Evolutionary conservation across 345 rosid species (phyloP), one percentile per base, ranked within the genome.

Genomic region (Streptanthus diversifolius): DNA sequence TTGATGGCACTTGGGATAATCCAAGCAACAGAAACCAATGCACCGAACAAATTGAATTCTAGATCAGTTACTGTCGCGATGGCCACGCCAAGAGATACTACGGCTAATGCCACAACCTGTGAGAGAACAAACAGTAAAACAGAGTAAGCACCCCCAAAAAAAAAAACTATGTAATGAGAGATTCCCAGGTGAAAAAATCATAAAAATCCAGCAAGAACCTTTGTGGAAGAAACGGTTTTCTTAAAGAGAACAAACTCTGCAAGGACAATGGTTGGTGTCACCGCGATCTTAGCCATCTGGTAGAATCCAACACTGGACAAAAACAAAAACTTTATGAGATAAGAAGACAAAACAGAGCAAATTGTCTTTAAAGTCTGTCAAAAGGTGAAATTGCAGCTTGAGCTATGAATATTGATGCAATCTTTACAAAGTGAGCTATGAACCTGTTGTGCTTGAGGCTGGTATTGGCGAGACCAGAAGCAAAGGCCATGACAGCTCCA

Each of bases 251-350:
- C 33, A 71, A 91, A 91, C 73, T 95, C 99, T 1, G 93, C 85
- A 37, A 95, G 82, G 61, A 88, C 96, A 68, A 95, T 90, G 32
- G 98, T 87, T 10, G 99, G 98, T 68, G 98, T 95, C 68, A 95
- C 98, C 2, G 98, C 98, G 47, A 95, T 91, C 83, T 95, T 91
- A 68, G 92, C 91, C 99, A 91, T 90, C 77, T 91, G 99, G 77
- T 95, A 95, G 82, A 95, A 90, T 68, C 99, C 99, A 54, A 95
- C 89, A 7, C 99, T 91, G 86, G 80, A 49, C n/a, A 60, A 17
- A 51, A 21, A 10, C 21, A 53, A 70, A 70, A 76, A 37, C 57
- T 44, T 61, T 56, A 32, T 56, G 40, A 65, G 63, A 29, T 21
- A 8, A 47, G 5, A 21, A 6, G 18, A 49, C 9, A 7, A 64